Conservation (phyloP, 2,329 filamentous ascomycete species). For the Pseudogymnoascus sp. region DNA sequence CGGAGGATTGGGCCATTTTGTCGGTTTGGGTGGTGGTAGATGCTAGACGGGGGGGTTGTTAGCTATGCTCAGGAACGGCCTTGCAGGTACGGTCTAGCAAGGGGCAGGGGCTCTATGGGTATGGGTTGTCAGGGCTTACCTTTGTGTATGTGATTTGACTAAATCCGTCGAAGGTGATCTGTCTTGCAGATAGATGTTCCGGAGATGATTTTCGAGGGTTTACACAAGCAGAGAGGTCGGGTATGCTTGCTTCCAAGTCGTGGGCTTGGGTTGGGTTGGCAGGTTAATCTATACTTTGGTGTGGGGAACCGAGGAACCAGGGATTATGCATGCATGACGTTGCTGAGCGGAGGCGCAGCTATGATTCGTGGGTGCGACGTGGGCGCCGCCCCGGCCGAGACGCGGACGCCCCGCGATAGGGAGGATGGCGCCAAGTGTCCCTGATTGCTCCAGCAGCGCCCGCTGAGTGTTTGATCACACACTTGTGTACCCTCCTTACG, state of each 20-base stretch:
- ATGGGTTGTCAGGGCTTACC: neutral
- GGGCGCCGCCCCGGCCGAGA: neutral
- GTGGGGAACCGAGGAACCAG: neutral
- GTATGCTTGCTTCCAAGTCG: neutral
- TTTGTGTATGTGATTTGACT: neutral
- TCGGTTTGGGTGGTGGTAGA: neutral
- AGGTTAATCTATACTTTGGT: neutral
- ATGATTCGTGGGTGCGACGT: neutral
- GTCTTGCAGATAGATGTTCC: neutral
- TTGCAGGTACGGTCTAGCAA: neutral
- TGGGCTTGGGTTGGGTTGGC: neutral
- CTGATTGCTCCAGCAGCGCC: neutral
- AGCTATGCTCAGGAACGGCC: neutral
- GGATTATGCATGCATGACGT: neutral
- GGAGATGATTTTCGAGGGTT: neutral
- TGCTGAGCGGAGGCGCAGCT: neutral
- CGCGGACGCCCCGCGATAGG: neutral
- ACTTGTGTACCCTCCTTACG: too few relatives aligned
- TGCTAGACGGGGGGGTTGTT: neutral
- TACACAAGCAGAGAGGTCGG: neutral
- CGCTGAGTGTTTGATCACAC: neutral
- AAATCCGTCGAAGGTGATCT: neutral
- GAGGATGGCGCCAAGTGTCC: neutral
- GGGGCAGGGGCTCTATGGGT: neutral
- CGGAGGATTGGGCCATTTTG: conserved; percentile 27